Evolutionary conservation across 768 basidiomycete species (phyloP).

Genomic region (Leccinum disarticulatum): DNA sequence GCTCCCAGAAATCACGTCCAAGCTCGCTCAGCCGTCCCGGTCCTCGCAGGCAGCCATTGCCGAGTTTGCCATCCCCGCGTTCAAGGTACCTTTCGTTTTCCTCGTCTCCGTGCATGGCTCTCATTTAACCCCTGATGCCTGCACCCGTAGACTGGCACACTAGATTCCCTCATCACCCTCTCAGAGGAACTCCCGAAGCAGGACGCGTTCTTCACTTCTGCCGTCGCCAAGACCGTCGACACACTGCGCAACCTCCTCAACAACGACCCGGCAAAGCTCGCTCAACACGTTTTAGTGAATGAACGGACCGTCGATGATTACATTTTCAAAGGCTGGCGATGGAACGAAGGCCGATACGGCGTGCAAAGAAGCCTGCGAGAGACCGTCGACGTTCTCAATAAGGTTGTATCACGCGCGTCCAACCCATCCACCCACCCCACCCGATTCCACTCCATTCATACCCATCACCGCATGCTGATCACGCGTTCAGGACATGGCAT

Average conservation of each 20-base stretch:
- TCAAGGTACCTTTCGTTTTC: constrained; percentile 64
- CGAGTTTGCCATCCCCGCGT: constrained; percentile 74
- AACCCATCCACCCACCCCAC: constrained; percentile 9
- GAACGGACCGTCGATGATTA: constrained; percentile 80
- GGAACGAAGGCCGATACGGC: constrained; percentile 93
- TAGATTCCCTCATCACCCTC: constrained; percentile 82
- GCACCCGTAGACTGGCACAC: constrained; percentile 78
- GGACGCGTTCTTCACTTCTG: constrained; percentile 81
- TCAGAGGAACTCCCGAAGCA: constrained; percentile 94
- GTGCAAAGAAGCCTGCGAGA: constrained; percentile 80
- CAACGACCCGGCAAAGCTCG: constrained; percentile 76
- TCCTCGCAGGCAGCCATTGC: constrained; percentile 50
- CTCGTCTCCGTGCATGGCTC: not conserved
- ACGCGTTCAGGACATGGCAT: constrained; percentile 72
- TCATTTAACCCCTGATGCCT: constrained; percentile 7
- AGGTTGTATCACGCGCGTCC: constrained; percentile 48
- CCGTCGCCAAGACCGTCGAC: constrained; percentile 91
- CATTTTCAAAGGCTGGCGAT: constrained; percentile 79
- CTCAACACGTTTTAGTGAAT: constrained; percentile 76
- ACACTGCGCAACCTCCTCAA: constrained; percentile 88
- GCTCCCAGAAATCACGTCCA: constrained; percentile 60
- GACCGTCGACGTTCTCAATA: constrained; percentile 80
- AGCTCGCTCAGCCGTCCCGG: constrained; percentile 60
- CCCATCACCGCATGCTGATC: constrained; percentile 22
- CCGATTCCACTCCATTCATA: constrained; percentile 18